Evolutionary conservation across 164 flowering plant genomes (phyloP), one percentile per base, ranked within the genome.

Genomic region (Cinnamomum chago): DNA sequence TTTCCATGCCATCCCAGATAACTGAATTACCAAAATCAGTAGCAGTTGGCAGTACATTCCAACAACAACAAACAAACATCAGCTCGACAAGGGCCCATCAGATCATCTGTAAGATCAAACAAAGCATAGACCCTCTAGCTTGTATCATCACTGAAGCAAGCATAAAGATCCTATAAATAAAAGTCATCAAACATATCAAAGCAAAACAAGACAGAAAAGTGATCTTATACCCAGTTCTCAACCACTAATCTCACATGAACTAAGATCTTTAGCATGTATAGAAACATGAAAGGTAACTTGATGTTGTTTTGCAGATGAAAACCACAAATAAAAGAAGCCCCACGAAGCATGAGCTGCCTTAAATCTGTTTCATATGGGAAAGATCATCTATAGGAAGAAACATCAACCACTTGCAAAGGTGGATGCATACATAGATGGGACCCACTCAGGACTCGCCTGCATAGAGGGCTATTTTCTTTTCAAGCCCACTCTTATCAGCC

Each of bases 401-500:
- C 17, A 24, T 24, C 67, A 23, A 25, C 17, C 70, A 67, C 30
- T 67, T 28, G 70, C 1, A 55, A 40, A 4, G 50, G 17, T 67
- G 23, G 70, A 17, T 1, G 13, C 67, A 24, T 64, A 9, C 27
- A 60, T 10, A 23, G 28, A 64, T 30, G 2, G 7, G 24, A 72
- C 58, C 68, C 51, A 72, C 40, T 80, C 67, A 81, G 2, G 71
- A 74, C 71, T 81, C 70, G 64, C 81, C 73, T 5, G 89, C 85
- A 76, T 89, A 72, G 58, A 81, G 86, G 33, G 83, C 77, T 67
- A 92, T 82, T 81, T 87, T 90, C 80, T 18, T 77, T 73, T 92
- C 92, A 35, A 92, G 95, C 13, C 82, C 75, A 67, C 60, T 70
- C 76, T 85, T 87, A 70, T 90, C 93, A 40, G 88, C 89, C 25